These are phyloP conservation scores for Mucor circinelloides DNA, from an alignment of 371 early-diverging fungal species.

Conservation along the genomic window DNA sequence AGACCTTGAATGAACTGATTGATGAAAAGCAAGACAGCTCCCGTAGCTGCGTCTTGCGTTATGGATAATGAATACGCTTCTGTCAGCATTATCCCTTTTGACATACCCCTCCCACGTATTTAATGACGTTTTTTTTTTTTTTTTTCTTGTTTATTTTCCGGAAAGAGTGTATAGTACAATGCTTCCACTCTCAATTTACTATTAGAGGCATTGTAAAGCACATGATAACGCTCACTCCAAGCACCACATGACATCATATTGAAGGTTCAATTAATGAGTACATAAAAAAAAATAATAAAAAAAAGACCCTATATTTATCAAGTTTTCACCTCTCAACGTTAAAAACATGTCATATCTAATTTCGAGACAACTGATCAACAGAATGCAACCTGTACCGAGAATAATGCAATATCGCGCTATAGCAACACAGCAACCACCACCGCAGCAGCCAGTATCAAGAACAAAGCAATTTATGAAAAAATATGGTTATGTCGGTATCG, in stretches of 20 bases:
- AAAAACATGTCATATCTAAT: neutral
- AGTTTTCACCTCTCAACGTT: neutral
- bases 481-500: slow-evolving; percentile 47
- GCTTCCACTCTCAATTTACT: no score
- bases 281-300: neutral
- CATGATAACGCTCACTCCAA: neutral
- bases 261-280: neutral
- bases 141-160: no score
- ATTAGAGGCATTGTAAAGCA: no score
- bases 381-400: neutral
- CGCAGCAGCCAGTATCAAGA: slow-evolving; percentile 3
- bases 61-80: no score
- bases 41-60: slow-evolving; percentile 25
- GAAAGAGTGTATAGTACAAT: no score
- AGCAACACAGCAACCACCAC: neutral
- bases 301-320: neutral
- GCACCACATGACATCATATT: neutral
- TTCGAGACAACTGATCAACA: neutral
- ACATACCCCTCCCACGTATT: no score
- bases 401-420: neutral
- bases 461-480: slow-evolving; percentile 32
- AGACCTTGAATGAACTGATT: slow-evolving; percentile 24
- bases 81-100: no score
- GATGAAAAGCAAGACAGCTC: slow-evolving; percentile 27
- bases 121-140: no score